A percentile compares a stretch with the other conserved stretches of the same genome.
Conservation (phyloP, 805 yeast species). For the Pichia insulana region DNA sequence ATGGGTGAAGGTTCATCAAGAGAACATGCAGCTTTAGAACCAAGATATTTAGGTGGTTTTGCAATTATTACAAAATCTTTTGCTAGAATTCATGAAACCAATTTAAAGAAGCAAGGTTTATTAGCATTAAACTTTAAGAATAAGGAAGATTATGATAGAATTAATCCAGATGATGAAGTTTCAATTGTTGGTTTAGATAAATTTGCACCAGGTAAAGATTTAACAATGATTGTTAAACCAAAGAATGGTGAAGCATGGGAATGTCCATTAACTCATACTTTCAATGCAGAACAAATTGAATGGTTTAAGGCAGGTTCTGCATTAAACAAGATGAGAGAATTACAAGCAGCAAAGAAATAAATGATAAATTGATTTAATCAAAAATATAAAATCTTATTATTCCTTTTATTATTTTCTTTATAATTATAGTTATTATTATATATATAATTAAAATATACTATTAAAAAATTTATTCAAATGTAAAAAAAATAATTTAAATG, state of each 20-base stretch:
- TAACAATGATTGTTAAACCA: constrained; percentile 68
- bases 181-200: constrained; percentile 78
- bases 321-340: constrained; percentile 69
- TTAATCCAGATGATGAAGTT: constrained; percentile 82
- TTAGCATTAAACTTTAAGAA: constrained; percentile 91
- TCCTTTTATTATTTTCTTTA: constrained; percentile 4
- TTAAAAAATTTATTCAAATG: constrained; percentile 1
- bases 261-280: constrained; percentile 89
- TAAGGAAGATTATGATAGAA: constrained; percentile 87
- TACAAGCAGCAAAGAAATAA: constrained; percentile 12
- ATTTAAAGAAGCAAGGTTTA: constrained; percentile 98
- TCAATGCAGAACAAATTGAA: constrained; percentile 92
- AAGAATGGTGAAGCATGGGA: constrained; percentile 79
- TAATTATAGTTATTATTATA: not conserved
- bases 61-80: constrained; percentile 97
- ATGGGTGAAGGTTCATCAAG: constrained; percentile 99
- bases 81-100: constrained; percentile 98
- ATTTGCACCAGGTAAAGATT: constrained; percentile 88
- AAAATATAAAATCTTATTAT: constrained; percentile 1
- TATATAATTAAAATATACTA: too few relatives aligned
- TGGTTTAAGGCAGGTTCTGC: constrained; percentile 99
- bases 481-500: constrained; percentile 12
- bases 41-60: constrained; percentile 97
- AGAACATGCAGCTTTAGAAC: constrained; percentile 99
- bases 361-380: not conserved